A percentile compares a stretch with the other conserved stretches of the same genome.
Evolutionary conservation across 768 basidiomycete genomes (phyloP).

Genomic region (Suillus alpinus): DNA sequence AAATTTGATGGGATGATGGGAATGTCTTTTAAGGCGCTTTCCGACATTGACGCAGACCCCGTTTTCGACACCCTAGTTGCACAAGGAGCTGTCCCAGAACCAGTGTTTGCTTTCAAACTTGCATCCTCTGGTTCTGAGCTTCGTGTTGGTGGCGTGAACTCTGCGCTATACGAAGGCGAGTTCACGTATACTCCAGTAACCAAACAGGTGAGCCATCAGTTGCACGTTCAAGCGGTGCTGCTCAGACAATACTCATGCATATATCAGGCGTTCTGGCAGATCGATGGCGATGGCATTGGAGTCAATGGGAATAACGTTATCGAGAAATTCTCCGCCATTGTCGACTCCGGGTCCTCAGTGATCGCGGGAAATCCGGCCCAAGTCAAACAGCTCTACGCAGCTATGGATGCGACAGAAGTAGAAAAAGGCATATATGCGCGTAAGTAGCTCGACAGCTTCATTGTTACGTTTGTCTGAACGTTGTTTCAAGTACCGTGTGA

Average conservation of each 20-base stretch:
- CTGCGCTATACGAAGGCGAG: slow-evolving; percentile 34
- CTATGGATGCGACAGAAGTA: slow-evolving; percentile 27
- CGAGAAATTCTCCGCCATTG: slow-evolving; percentile 15
- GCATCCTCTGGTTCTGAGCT: slow-evolving; percentile 34
- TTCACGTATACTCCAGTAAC: slow-evolving; percentile 37
- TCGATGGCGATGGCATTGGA: slow-evolving; percentile 13
- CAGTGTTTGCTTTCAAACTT: slow-evolving; percentile 39
- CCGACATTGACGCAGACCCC: slow-evolving; percentile 31
- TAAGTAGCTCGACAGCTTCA: neutral
- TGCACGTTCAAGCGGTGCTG: neutral
- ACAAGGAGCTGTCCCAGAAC: slow-evolving; percentile 31
- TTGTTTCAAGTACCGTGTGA: slow-evolving; percentile 21
- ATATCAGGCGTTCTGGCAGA: slow-evolving; percentile 23
- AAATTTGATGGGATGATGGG: slow-evolving; percentile 34
- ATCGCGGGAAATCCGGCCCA: slow-evolving; percentile 40
- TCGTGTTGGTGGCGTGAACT: slow-evolving; percentile 41
- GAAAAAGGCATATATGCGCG: slow-evolving; percentile 34
- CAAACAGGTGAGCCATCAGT: slow-evolving; percentile 19
- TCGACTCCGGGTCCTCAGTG: slow-evolving; percentile 51
- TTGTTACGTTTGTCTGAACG: slow-evolving; percentile 3
- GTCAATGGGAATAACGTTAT: slow-evolving; percentile 19
- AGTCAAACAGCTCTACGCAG: slow-evolving; percentile 28
- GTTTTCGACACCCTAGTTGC: slow-evolving; percentile 44
- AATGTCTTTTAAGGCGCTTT: slow-evolving; percentile 41
- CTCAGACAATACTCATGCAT: slow-evolving; percentile 1